A percentile compares a stretch with the other conserved stretches of the same genome.
Conservation (phyloP, 2,329 filamentous ascomycete species). For the Botrytis tulipae region DNA sequence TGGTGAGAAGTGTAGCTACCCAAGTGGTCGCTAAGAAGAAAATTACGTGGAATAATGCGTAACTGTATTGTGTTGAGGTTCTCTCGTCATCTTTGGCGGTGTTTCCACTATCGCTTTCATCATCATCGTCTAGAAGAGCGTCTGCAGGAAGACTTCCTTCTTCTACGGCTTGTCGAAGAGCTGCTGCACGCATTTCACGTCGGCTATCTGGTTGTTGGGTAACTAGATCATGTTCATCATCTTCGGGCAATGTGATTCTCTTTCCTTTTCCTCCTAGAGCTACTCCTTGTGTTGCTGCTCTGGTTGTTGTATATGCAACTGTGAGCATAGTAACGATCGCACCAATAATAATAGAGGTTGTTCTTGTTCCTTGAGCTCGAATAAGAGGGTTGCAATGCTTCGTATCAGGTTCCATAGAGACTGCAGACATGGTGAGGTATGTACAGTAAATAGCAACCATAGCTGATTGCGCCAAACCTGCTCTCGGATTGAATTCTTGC, state of each 20-base stretch:
- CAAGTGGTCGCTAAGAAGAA: slow-evolving; percentile 96
- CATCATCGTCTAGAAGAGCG: slow-evolving; percentile 72
- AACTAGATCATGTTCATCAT: slow-evolving; percentile 84
- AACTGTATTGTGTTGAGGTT: slow-evolving; percentile 89
- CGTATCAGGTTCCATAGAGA: slow-evolving; percentile 97
- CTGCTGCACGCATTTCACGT: slow-evolving; percentile 89
- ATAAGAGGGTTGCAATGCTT: slow-evolving; percentile 91
- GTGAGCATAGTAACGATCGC: slow-evolving; percentile 96
- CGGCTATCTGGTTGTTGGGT: slow-evolving; percentile 77
- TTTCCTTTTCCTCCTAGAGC: slow-evolving; percentile 64
- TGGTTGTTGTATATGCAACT: slow-evolving; percentile 94
- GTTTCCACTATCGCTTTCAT: slow-evolving; percentile 58
- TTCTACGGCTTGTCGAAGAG: slow-evolving; percentile 86
- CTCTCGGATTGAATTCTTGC: slow-evolving; percentile 89
- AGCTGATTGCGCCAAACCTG: slow-evolving; percentile 92
- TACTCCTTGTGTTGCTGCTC: slow-evolving; percentile 87
- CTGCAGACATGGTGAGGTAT: slow-evolving; percentile 95
- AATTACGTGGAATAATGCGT: slow-evolving; percentile 92
- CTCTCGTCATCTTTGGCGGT: slow-evolving; percentile 83
- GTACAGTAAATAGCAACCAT: slow-evolving; percentile 99
- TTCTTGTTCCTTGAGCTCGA: slow-evolving; percentile 80
- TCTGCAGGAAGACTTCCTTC: slow-evolving; percentile 90
- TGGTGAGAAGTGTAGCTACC: slow-evolving; percentile 87
- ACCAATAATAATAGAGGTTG: slow-evolving; percentile 86
- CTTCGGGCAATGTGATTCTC: slow-evolving; percentile 61